phyloP scores from a whole-genome alignment of 345 rosid genomes.

The Isatis tinctoria region DNA sequence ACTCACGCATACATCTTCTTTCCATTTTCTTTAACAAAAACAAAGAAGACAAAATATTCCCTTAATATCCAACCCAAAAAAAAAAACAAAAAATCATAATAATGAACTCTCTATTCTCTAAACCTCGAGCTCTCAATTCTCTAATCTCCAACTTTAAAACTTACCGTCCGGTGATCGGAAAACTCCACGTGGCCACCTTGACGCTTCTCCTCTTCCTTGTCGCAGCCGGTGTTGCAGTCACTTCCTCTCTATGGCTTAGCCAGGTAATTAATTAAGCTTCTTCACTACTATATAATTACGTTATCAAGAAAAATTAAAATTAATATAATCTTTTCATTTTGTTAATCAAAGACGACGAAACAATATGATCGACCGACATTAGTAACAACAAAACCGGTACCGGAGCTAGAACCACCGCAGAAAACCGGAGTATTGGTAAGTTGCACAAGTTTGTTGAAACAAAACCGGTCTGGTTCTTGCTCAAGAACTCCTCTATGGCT shows the following conservation, averaged over 20 bases:
- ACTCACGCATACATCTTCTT: neutral
- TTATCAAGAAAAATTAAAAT: neutral
- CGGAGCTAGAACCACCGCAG: conserved; percentile 17
- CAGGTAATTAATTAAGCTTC: neutral
- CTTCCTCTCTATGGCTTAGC: conserved; percentile 32
- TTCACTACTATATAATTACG: neutral
- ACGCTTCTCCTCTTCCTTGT: conserved; percentile 26
- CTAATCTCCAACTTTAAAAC: conserved; percentile 17
- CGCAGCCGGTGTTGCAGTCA: conserved; percentile 20
- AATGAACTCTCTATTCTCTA: conserved; percentile 31
- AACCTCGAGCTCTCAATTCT: conserved; percentile 27
- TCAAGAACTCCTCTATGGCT: neutral
- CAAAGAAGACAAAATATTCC: neutral
- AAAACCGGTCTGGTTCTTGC: conserved; percentile 21
- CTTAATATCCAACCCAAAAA: neutral
- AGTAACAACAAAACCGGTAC: conserved; percentile 10
- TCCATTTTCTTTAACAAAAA: neutral
- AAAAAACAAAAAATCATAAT: neutral
- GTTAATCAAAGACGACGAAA: conserved; percentile 10
- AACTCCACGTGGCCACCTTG: conserved; percentile 27
- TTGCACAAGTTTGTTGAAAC: conserved; percentile 24
- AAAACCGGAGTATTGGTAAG: neutral
- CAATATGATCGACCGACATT: conserved; percentile 13
- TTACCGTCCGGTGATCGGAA: conserved; percentile 17
- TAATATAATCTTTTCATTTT: neutral